Evolutionary conservation across 2,329 filamentous ascomycete species (phyloP), one percentile per base, ranked within the genome.

Genomic region (Arachnomyces sp.): DNA sequence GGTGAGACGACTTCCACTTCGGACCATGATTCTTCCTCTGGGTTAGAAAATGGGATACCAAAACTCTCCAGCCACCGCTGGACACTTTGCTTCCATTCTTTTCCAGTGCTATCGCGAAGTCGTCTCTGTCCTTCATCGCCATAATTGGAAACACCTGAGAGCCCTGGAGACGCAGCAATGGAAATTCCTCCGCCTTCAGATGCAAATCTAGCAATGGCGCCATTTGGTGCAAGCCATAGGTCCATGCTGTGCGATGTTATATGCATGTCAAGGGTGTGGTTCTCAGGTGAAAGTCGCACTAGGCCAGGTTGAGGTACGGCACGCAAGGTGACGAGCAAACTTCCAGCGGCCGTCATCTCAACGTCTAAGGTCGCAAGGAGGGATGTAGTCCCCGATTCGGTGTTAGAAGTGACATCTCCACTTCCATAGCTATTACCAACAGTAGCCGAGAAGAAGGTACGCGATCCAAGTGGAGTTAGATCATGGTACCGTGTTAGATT

Each of bases 1-100:
- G 61, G 58, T 25, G 64, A 60, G 51, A 58, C 59, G 13, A 65
- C 57, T 47, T 67, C 64, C 30, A 67, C 55, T 47, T 65, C 61
- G 34, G 65, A 55, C 64, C 64, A 67, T 11, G 45, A 40, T 36
- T 61, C 57, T 32, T 58, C 54, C 9, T 61, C 53, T 16, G 54
- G 38, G 9, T 52, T 49, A 11, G 52, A 52, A 9, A 58, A 41
- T 12, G 50, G 40, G 17, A 67, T 47, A 2, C 63, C 62, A 50
- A 63, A 58, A 43, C 58, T 62, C 8, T 39, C 40, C 36, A 67
- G 44, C 61, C 64, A 65, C 15, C 60, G 53, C 7, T 56, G 36
- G 33, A 64, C 61, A 39, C 53, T 55, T 7, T 38, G 31, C 43
- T 65, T 65, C 63, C 63, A 66, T 39, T 57, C 51, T 38, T 41